phyloP scores from a whole-genome alignment of 176 grass and related monocot species.

The Tillandsia fasciculata region DNA sequence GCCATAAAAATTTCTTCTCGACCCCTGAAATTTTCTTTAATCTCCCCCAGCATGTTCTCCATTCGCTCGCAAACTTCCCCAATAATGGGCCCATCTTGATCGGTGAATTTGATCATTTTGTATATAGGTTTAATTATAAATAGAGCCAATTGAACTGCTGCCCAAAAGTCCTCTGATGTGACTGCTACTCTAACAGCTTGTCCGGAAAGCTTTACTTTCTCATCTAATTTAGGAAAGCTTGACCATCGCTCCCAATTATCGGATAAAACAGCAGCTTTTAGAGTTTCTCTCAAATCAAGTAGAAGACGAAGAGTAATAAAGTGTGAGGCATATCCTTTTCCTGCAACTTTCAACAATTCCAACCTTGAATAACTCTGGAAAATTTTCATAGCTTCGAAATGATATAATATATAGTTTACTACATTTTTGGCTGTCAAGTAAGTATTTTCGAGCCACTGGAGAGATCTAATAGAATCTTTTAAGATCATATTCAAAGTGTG shows the following conservation, averaged over 20 bases:
- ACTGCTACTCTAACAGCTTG: constrained; percentile 15
- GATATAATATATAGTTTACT: constrained; percentile 23
- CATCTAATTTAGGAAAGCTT: constrained; percentile 15
- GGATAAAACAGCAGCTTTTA: constrained; percentile 22
- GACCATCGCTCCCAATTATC: constrained; percentile 22
- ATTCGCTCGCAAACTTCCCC: constrained; percentile 28
- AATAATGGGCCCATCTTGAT: constrained; percentile 25
- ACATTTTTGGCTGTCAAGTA: constrained; percentile 20
- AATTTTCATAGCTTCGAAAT: constrained; percentile 17
- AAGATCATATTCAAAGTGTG: constrained; percentile 21
- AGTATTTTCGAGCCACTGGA: constrained; percentile 19
- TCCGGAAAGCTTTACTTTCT: constrained; percentile 16
- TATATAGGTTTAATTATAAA: constrained; percentile 25
- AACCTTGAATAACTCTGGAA: constrained; percentile 20
- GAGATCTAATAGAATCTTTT: constrained; percentile 18
- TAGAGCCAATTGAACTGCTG: constrained; percentile 18
- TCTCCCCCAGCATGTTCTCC: constrained; percentile 27
- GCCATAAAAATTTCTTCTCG: constrained; percentile 15
- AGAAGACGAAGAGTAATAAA: constrained; percentile 22
- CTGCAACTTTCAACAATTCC: constrained; percentile 19
- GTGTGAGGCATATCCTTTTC: constrained; percentile 10
- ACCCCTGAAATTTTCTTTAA: constrained; percentile 21
- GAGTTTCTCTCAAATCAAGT: constrained; percentile 22
- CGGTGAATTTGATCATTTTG: constrained; percentile 24
- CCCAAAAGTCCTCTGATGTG: constrained; percentile 25